Conservation (phyloP, 2,329 filamentous ascomycete species). For the Epichloe typhina region DNA sequence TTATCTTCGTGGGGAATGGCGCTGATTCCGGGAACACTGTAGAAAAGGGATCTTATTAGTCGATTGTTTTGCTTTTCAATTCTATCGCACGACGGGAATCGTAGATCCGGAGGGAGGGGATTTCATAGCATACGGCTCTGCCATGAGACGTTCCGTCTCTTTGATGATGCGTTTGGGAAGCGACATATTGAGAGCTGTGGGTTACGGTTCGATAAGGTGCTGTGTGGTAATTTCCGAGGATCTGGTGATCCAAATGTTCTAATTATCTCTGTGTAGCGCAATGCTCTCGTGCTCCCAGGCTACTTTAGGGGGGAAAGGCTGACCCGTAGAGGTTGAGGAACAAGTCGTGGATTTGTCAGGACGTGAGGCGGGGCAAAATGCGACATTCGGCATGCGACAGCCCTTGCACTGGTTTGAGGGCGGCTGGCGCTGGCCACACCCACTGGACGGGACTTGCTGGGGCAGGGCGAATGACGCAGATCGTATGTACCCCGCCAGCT, state of each 20-base stretch:
- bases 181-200: constrained; percentile 37
- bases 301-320: neutral
- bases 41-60: neutral
- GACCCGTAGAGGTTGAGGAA: neutral
- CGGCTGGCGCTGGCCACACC: neutral
- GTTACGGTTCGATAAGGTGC: neutral
- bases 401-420: neutral
- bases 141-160: constrained; percentile 94
- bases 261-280: neutral
- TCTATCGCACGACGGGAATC: neutral
- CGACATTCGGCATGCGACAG: constrained; percentile 7
- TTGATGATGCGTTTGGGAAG: constrained; percentile 96
- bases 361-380: constrained; percentile 7
- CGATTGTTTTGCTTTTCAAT: neutral
- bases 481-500: neutral
- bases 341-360: neutral
- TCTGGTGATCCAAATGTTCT: neutral
- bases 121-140: constrained; percentile 63
- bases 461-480: too few species aligned
- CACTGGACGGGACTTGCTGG: neutral
- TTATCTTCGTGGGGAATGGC: constrained; percentile 95
- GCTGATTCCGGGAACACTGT: constrained; percentile 87
- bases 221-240: neutral
- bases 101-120: constrained; percentile 5
- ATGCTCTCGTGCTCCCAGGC: neutral